Evolutionary conservation across 768 basidiomycete species (phyloP).

Genomic region (Holtermanniella nyarrowii): DNA sequence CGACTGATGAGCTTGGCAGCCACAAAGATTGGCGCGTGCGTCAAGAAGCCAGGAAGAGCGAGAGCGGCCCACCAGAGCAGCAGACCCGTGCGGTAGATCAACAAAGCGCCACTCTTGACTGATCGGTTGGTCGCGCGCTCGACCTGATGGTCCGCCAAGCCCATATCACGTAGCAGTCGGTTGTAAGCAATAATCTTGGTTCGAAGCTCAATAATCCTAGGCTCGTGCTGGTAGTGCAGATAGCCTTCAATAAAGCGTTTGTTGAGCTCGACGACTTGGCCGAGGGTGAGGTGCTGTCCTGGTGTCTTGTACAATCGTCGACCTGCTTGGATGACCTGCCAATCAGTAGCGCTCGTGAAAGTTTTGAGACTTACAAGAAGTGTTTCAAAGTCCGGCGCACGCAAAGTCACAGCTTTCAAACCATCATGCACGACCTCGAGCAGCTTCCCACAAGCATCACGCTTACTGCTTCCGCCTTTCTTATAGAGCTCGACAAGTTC

Average conservation of each 20-base stretch:
- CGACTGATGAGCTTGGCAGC: constrained; percentile 77
- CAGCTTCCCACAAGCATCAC: constrained; percentile 79
- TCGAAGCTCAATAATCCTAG: constrained; percentile 69
- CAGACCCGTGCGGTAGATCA: constrained; percentile 70
- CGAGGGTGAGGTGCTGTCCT: constrained; percentile 81
- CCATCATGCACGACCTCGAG: constrained; percentile 85
- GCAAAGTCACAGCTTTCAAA: constrained; percentile 87
- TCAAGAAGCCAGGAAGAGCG: constrained; percentile 77
- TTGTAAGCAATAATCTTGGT: constrained; percentile 81
- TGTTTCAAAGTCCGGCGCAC: constrained; percentile 94
- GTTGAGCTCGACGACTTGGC: constrained; percentile 92
- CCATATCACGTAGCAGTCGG: constrained; percentile 72
- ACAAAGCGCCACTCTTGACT: constrained; percentile 67
- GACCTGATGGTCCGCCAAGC: constrained; percentile 90
- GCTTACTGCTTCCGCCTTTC: constrained; percentile 72
- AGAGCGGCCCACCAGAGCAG: constrained; percentile 70
- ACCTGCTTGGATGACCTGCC: constrained; percentile 85
- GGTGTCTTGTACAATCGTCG: constrained; percentile 88
- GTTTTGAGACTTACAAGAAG: constrained; percentile 64
- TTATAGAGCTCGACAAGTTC: constrained; percentile 85
- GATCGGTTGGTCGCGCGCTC: constrained; percentile 74
- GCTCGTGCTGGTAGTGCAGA: constrained; percentile 81
- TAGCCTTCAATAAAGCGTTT: constrained; percentile 89
- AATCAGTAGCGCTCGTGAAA: constrained; percentile 1
- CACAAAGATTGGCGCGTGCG: constrained; percentile 90